Evolutionary conservation across 192 early-diverging fungal species (phyloP).

Genomic region (Umbelopsis sp.): DNA sequence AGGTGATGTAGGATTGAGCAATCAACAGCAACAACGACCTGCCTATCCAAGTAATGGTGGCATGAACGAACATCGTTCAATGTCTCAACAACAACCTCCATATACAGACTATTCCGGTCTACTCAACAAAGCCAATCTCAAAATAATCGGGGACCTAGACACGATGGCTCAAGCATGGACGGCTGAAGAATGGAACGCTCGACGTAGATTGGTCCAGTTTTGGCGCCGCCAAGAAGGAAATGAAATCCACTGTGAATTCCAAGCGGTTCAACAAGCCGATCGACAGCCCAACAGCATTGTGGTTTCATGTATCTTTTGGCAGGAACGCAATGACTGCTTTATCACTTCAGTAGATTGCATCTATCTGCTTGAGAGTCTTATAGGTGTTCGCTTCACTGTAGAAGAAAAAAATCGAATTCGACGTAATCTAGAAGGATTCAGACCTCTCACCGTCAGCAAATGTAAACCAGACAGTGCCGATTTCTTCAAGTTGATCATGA

Average conservation of each 20-base stretch:
- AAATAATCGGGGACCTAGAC: constrained; percentile 69
- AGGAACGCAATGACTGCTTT: constrained; percentile 71
- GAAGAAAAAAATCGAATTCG: constrained; percentile 89
- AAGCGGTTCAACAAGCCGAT: constrained; percentile 57
- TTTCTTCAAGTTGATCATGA: constrained; percentile 87
- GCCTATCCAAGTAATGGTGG: neutral
- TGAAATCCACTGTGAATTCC: constrained; percentile 64
- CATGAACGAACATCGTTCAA: neutral
- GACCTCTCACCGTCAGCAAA: constrained; percentile 77
- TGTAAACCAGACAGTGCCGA: constrained; percentile 72
- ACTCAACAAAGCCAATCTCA: constrained; percentile 73
- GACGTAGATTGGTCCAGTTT: constrained; percentile 73
- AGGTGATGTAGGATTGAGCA: constrained; percentile 2
- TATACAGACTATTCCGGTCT: constrained; percentile 51
- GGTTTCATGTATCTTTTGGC: constrained; percentile 83
- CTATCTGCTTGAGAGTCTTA: constrained; percentile 71
- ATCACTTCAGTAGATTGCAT: constrained; percentile 83
- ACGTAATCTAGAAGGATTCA: constrained; percentile 80
- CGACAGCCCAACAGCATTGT: constrained; percentile 65
- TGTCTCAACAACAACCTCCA: constrained; percentile 1
- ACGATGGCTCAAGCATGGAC: constrained; percentile 71
- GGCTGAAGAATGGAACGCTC: constrained; percentile 62
- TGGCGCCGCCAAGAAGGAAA: constrained; percentile 67
- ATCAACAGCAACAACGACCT: neutral
- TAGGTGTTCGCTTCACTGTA: constrained; percentile 73